These are phyloP conservation scores for Cyclotella distinguenda DNA, from an alignment of 108 stramenopile species.

Conservation along the genomic window DNA sequence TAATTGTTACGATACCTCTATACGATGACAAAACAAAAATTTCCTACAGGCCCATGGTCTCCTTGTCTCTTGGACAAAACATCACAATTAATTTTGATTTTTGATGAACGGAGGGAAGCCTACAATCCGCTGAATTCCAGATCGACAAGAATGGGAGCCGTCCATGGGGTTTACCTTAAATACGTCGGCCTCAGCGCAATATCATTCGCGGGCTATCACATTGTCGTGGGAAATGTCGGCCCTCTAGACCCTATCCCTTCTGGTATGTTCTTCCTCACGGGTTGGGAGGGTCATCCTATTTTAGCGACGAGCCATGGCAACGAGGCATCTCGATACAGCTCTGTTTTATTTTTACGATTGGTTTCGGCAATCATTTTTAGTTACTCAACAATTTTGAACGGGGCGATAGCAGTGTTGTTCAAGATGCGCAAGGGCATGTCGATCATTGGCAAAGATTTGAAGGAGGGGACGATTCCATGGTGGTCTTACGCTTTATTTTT, in stretches of 20 bases:
- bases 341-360: slow-evolving; percentile 30
- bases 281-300: slow-evolving; percentile 12
- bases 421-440: slow-evolving; percentile 72
- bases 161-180: slow-evolving; percentile 87
- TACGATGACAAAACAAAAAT: too few species aligned
- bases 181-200: slow-evolving; percentile 83
- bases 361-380: slow-evolving; percentile 56
- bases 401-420: slow-evolving; percentile 76
- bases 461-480: slow-evolving; percentile 66
- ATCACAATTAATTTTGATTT: too few species aligned
- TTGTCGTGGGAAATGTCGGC: slow-evolving; percentile 41
- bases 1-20: too few species aligned
- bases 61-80: too few species aligned
- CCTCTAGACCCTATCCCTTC: slow-evolving; percentile 35
- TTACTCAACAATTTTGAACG: slow-evolving; percentile 78
- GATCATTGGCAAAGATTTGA: slow-evolving; percentile 73
- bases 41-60: too few species aligned
- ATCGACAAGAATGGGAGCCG: slow-evolving; percentile 84
- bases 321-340: neutral
- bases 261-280: neutral
- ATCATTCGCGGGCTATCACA: slow-evolving; percentile 68
- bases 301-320: slow-evolving; percentile 25
- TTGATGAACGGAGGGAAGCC: too few species aligned
- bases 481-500: slow-evolving; percentile 79
- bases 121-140: too few species aligned